Conservation (phyloP, 805 yeast genomes). For the Lachancea nothofagi region DNA sequence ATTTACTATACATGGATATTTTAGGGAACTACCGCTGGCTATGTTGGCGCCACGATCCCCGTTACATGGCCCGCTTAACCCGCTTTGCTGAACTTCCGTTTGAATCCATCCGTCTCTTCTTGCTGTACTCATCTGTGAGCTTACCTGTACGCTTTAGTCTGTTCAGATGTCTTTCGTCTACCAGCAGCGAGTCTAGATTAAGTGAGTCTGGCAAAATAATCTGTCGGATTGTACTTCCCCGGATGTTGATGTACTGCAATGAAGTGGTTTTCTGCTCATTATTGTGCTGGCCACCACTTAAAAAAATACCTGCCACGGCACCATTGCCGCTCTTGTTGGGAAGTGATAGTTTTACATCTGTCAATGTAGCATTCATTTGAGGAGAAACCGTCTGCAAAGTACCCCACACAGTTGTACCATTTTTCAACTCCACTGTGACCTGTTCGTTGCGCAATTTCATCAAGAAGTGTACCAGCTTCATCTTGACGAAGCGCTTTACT, state of each 20-base stretch:
- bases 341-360: slow-evolving; percentile 74
- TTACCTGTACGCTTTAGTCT: slow-evolving; percentile 27
- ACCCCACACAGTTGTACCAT: slow-evolving; percentile 84
- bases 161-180: slow-evolving; percentile 36
- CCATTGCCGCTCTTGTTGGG: slow-evolving; percentile 18
- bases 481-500: too few relatives aligned
- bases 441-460: slow-evolving; percentile 83
- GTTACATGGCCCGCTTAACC: slow-evolving; percentile 32
- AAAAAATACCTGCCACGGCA: slow-evolving; percentile 25
- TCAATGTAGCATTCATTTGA: slow-evolving; percentile 79
- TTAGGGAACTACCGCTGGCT: not conserved
- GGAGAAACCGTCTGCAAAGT: slow-evolving; percentile 82
- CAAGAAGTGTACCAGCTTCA: slow-evolving; percentile 46
- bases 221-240: slow-evolving; percentile 86
- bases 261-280: slow-evolving; percentile 53
- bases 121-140: slow-evolving; percentile 20
- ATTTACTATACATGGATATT: not conserved
- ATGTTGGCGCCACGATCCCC: not conserved
- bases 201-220: slow-evolving; percentile 80
- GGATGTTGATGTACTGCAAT: slow-evolving; percentile 70
- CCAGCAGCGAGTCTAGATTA: slow-evolving; percentile 59
- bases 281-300: slow-evolving; percentile 17
- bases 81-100: slow-evolving; percentile 27
- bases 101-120: slow-evolving; percentile 24
- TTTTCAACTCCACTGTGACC: slow-evolving; percentile 85